These are phyloP conservation scores for Mimosa bimucronata DNA, from an alignment of 306 rosid species.

Conservation along the genomic window DNA sequence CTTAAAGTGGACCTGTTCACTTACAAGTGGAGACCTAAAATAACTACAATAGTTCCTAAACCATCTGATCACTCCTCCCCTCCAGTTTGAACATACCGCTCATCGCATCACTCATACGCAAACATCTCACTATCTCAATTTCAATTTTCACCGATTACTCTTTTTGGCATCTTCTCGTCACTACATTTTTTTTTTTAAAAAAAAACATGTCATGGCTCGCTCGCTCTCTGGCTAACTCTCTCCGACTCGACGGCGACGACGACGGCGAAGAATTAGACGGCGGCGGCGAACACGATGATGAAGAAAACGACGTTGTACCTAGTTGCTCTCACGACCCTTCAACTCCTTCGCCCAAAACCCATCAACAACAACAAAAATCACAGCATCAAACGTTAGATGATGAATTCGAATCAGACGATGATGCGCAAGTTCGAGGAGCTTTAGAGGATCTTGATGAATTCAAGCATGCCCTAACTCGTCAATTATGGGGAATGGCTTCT, in stretches of 20 bases:
- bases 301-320: slow-evolving; percentile 47
- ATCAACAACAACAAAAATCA: slow-evolving; percentile 22
- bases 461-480: slow-evolving; percentile 81
- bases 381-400: slow-evolving; percentile 8
- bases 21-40: not conserved
- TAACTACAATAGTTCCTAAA: not conserved
- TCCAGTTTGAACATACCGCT: not conserved
- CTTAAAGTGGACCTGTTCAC: not conserved
- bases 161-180: not conserved
- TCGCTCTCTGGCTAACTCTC: slow-evolving; percentile 75
- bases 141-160: not conserved
- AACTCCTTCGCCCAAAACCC: slow-evolving; percentile 35
- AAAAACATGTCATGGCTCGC: slow-evolving; percentile 85
- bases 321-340: slow-evolving; percentile 31
- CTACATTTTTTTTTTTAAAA: not conserved
- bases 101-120: not conserved
- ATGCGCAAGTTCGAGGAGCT: slow-evolving; percentile 66
- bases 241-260: slow-evolving; percentile 58
- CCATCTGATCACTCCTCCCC: not conserved
- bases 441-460: slow-evolving; percentile 82
- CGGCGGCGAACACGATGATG: slow-evolving; percentile 5
- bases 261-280: not conserved
- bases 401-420: slow-evolving; percentile 42
- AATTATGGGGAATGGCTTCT: slow-evolving; percentile 88
- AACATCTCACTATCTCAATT: not conserved